A percentile compares a stretch with the other conserved stretches of the same genome.
Evolutionary conservation across 345 rosid species (phyloP).

Genomic region (Mangifera indica): DNA sequence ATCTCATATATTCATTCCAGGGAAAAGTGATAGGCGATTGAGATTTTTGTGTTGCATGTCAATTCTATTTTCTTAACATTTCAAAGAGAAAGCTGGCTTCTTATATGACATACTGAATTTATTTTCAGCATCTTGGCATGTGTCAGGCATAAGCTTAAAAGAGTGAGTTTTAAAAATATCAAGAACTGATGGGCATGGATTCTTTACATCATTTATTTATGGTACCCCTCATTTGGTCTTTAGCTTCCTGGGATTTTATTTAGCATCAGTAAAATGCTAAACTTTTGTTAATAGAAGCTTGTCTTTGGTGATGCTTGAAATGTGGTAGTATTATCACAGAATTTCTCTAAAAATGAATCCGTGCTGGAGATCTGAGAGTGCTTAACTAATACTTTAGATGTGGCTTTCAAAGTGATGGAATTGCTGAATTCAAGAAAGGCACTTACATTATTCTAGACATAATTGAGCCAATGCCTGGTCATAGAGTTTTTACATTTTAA

Average conservation of each 20-base stretch:
- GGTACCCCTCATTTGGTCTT: not conserved
- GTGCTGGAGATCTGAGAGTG: not conserved
- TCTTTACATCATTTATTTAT: no score
- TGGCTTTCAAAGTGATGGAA: not conserved
- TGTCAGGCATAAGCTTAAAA: not conserved
- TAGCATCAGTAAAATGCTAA: not conserved
- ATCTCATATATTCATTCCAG: not conserved
- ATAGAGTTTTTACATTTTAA: not conserved
- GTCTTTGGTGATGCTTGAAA: not conserved
- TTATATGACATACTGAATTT: not conserved
- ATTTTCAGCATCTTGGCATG: not conserved
- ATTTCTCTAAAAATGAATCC: not conserved
- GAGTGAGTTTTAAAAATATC: not conserved
- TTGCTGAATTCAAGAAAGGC: not conserved
- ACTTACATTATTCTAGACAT: not conserved
- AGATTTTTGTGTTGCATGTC: no score
- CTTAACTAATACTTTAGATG: not conserved
- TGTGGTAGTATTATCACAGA: not conserved
- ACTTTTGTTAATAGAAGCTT: constrained; percentile 1
- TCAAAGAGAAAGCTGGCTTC: not conserved
- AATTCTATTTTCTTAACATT: not conserved
- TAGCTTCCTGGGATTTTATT: not conserved
- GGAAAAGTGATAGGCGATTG: not conserved
- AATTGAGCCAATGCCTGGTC: not conserved
- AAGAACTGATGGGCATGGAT: not conserved